Conservation (phyloP, 306 rosid genomes). For the Cucurbita ficifolia region DNA sequence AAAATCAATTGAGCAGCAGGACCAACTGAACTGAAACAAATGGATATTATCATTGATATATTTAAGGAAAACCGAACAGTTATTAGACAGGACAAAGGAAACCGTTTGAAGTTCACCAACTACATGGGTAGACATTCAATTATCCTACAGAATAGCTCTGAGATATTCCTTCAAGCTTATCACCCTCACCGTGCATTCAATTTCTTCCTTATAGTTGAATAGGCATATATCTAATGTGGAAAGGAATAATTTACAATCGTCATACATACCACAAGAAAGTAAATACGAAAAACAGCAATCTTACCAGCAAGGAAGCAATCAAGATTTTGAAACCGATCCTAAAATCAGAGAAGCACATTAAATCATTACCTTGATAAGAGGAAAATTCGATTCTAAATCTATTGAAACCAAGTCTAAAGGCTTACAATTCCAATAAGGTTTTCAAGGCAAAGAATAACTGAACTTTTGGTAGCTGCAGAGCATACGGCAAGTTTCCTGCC, state of each 20-base stretch:
- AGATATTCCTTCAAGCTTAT: neutral
- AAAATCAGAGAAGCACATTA: conserved; percentile 14
- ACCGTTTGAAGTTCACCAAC: neutral
- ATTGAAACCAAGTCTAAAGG: neutral
- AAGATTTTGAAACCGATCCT: conserved; percentile 91
- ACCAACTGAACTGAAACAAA: neutral
- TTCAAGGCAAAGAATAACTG: conserved; percentile 82
- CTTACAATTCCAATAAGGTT: conserved; percentile 75
- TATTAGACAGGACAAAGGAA: neutral
- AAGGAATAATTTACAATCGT: neutral
- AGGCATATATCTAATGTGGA: neutral
- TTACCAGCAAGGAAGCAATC: conserved; percentile 99
- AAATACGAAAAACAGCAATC: conserved; percentile 1
- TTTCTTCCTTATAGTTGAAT: neutral
- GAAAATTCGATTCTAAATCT: neutral
- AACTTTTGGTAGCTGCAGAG: conserved; percentile 96
- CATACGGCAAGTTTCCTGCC: conserved; percentile 83
- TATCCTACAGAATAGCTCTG: neutral
- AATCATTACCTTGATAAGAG: conserved; percentile 22
- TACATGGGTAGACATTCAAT: neutral
- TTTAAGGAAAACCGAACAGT: neutral
- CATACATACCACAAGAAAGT: neutral
- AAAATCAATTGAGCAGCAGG: neutral
- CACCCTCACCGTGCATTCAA: neutral
- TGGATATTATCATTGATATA: neutral